phyloP scores from a whole-genome alignment of 139 green algal species.

The Chlorella sp. region DNA sequence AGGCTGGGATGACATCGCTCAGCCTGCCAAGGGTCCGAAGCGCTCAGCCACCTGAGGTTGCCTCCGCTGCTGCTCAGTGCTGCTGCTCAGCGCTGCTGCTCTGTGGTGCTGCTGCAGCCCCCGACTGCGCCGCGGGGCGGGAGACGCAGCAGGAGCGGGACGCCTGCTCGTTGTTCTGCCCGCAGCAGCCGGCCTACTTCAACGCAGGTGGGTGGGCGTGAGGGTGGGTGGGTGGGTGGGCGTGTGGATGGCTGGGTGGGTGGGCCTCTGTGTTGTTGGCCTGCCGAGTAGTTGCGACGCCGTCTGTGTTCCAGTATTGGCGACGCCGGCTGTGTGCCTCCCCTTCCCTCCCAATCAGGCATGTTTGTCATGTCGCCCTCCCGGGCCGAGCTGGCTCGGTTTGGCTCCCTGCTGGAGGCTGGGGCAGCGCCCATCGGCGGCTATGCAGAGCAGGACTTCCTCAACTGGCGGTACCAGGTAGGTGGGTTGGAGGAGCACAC shows the following conservation, averaged over 20 bases:
- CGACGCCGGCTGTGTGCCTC: too few species aligned
- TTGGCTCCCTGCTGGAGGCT: background rate
- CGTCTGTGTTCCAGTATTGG: background rate
- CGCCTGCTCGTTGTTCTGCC: constrained; percentile 15
- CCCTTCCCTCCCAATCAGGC: background rate
- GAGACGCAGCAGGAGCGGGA: constrained; percentile 11
- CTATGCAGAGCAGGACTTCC: constrained; percentile 28
- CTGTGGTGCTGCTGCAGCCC: too few species aligned
- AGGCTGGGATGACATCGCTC: too few species aligned
- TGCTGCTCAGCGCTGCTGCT: too few species aligned
- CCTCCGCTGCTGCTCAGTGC: too few species aligned
- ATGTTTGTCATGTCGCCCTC: constrained; percentile 8
- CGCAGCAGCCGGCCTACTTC: constrained; percentile 16
- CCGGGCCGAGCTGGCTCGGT: constrained; percentile 5
- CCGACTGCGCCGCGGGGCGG: constrained; percentile 15
- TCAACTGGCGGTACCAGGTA: constrained; percentile 8
- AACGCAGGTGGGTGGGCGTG: constrained; percentile 16
- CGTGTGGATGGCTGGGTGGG: background rate
- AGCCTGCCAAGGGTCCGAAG: too few species aligned
- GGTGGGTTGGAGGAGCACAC: too few species aligned
- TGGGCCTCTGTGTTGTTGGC: too few species aligned
- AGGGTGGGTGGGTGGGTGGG: background rate
- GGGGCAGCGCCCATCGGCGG: background rate
- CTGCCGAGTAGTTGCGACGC: too few species aligned
- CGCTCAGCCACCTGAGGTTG: too few species aligned